Evolutionary conservation across 352 stramenopile genomes (phyloP).

Genomic region (Stramenopiles sp.): DNA sequence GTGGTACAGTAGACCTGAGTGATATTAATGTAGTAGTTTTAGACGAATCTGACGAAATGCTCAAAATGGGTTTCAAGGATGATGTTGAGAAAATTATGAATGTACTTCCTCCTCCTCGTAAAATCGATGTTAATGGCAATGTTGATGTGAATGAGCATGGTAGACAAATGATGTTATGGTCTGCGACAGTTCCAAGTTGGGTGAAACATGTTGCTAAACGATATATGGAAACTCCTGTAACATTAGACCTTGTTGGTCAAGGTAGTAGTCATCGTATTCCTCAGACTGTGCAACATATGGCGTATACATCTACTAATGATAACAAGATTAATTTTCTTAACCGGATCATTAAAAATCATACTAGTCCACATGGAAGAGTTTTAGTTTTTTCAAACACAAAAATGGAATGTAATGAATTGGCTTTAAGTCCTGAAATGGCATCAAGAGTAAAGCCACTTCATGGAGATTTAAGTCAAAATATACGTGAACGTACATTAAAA

Average conservation of each 20-base stretch:
- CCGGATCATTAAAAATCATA: conserved; percentile 22
- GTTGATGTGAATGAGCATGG: too few species aligned
- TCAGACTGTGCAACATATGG: conserved; percentile 55
- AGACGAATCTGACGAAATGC: conserved; percentile 68
- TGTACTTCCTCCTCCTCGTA: too few species aligned
- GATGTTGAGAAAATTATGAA: conserved; percentile 30
- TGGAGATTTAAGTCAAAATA: too few species aligned
- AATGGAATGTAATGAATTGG: conserved; percentile 63
- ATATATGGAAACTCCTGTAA: conserved; percentile 45
- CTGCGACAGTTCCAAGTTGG: conserved; percentile 58
- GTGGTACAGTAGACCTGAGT: conserved; percentile 40
- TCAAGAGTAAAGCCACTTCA: too few species aligned
- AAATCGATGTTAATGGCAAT: too few species aligned
- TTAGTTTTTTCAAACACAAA: conserved; percentile 76
- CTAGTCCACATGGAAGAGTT: conserved; percentile 34
- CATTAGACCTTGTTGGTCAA: conserved; percentile 55
- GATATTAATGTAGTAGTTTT: conserved; percentile 54
- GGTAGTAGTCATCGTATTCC: conserved; percentile 35
- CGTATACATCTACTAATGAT: conserved; percentile 55
- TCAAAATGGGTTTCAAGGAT: conserved; percentile 75
- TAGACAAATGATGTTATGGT: conserved; percentile 67
- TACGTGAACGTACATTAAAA: too few species aligned
- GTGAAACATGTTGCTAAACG: conserved; percentile 46
- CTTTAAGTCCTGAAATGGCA: too few species aligned
- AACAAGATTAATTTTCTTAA: conserved; percentile 20